Percentiles rank a stretch among this genome's conserved stretches.
phyloP scores from a whole-genome alignment of 2,329 filamentous ascomycete genomes.

The Fusarium pseudoanthophilum region DNA sequence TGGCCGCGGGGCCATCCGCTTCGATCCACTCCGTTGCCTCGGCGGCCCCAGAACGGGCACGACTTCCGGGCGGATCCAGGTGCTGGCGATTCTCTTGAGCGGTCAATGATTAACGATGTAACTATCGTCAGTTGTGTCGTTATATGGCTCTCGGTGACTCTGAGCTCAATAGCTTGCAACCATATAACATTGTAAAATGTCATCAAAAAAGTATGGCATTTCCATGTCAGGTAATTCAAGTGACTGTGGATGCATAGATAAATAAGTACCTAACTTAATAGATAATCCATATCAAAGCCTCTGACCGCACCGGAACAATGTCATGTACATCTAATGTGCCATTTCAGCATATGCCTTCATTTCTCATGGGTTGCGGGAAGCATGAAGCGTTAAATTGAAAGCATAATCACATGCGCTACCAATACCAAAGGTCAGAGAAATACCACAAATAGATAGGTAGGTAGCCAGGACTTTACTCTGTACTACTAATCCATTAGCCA shows the following conservation, averaged over 20 bases:
- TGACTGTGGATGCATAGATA: background rate
- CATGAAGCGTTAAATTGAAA: background rate
- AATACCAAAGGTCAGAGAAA: background rate
- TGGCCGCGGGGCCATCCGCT: slow-evolving; percentile 22
- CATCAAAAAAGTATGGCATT: background rate
- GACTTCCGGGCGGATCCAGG: slow-evolving; percentile 13
- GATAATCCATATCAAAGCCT: background rate
- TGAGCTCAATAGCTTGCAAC: too few species aligned
- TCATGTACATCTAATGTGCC: background rate
- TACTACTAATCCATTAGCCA: background rate
- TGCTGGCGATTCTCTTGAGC: background rate
- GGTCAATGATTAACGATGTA: background rate
- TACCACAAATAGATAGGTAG: background rate
- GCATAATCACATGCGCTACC: background rate
- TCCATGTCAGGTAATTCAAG: background rate
- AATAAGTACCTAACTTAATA: background rate
- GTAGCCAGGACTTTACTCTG: background rate
- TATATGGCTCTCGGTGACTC: background rate
- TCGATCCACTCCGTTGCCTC: slow-evolving; percentile 28
- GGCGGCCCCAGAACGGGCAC: slow-evolving; percentile 9
- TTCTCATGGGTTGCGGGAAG: background rate
- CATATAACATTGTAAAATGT: background rate
- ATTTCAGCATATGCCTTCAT: background rate
- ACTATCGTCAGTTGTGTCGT: background rate
- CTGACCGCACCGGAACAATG: background rate